Base-by-base conservation (phyloP, 2,329 filamentous ascomycete genomes). In the Pseudocercospora crystallina region DNA sequence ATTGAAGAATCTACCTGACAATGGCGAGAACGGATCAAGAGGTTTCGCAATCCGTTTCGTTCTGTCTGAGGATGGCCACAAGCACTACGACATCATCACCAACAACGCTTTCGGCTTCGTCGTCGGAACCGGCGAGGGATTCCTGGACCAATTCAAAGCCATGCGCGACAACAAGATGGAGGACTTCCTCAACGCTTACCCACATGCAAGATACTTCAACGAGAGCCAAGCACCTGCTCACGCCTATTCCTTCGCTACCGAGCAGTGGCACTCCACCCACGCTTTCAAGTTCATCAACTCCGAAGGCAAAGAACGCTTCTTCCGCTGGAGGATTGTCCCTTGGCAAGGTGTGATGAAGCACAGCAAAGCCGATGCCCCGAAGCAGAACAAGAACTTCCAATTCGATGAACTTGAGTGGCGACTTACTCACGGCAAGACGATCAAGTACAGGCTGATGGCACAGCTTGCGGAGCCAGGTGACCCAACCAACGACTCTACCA, bases 381-480 rank as follows among this genome's bases (percentile, higher is more conserved):
- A 73, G n/a, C 66, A 69, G 54, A 56, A 42, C 0, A 73, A 73
- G 56, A 62, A 63, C 5, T 81, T 76, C 53, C 65, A 81, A 10
- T 78, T 73, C 15, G 73, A 77, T 12, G 78, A 78, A 49, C 58
- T 81, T 3, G 51, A 60, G 2, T 64, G 61, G 35, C 59, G 73
- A 13, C 33, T 79, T 11, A 56, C 56, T 8, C 43, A 49, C 4
- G 69, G 66, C 0, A 53, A 53, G 12, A 63, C 71, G 0, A 64
- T 79, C 29, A 65, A 62, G 20, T 79, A 79, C 60, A 76, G 70
- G 42, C 59, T 81, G 2, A 49, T 70, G 11, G 79, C 69, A 5
- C 79, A 82, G 64, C 58, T 82, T 26, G 76, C 75, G 0, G 67
- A 69, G 37, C 69, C 72, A 5, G 76, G 71, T 0, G 77, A 79